Conservation (phyloP, 2,329 filamentous ascomycete genomes). For the Scleromitrula shiraiana region DNA sequence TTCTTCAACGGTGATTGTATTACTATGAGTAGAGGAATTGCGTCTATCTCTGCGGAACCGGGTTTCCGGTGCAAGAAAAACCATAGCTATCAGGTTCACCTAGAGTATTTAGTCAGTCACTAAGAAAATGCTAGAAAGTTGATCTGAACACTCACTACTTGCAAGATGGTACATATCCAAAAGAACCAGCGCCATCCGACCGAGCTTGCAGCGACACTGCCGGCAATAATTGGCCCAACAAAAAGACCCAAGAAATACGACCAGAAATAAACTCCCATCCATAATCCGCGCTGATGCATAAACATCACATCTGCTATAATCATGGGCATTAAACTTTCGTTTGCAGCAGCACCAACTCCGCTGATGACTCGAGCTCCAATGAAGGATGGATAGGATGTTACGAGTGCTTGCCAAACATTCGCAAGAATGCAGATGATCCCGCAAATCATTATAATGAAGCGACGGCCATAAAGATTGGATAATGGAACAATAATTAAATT, state of each 20-base stretch:
- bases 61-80: not conserved
- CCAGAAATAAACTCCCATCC: constrained; percentile 14
- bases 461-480: not conserved
- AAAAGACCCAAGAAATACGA: not conserved
- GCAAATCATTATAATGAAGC: not conserved
- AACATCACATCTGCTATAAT: constrained; percentile 15
- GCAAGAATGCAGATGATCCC: constrained; percentile 1
- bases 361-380: constrained; percentile 11
- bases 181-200: constrained; percentile 21
- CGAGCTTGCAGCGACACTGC: constrained; percentile 28
- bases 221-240: constrained; percentile 29
- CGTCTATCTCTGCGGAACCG: not conserved
- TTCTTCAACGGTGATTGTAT: not conserved
- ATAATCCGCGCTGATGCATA: constrained; percentile 13
- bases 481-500: not conserved
- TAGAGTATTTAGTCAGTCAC: not conserved
- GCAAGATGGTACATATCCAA: constrained; percentile 12
- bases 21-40: not conserved
- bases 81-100: not conserved
- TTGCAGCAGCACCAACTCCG: constrained; percentile 3
- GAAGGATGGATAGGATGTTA: constrained; percentile 8
- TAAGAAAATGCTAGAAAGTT: not conserved
- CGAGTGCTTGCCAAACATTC: constrained; percentile 5
- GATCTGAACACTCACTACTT: not conserved
- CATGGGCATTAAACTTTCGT: constrained; percentile 22